phyloP scores from a whole-genome alignment of 805 yeast genomes.

The Blastobotrys chiropterorum region DNA sequence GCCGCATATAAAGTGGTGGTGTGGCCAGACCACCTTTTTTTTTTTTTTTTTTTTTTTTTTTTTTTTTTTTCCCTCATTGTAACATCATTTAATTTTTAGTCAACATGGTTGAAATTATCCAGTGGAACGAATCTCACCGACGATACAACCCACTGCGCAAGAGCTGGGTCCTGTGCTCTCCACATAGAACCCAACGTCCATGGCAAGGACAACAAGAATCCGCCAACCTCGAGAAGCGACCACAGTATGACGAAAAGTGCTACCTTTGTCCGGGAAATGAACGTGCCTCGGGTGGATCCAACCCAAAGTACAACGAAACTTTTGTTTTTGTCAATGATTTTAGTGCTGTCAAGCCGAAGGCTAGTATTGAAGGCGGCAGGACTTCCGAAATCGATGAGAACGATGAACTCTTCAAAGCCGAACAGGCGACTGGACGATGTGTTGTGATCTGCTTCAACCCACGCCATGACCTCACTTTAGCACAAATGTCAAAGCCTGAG shows the following conservation, averaged over 20 bases:
- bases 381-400: conserved; percentile 28
- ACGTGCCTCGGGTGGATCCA: conserved; percentile 54
- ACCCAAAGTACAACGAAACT: conserved; percentile 53
- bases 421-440: conserved; percentile 61
- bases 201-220: conserved; percentile 74
- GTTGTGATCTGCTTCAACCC: conserved; percentile 70
- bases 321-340: conserved; percentile 62
- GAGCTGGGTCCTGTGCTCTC: conserved; percentile 65
- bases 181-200: conserved; percentile 72
- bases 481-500: conserved; percentile 46
- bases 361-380: conserved; percentile 11
- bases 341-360: conserved; percentile 50
- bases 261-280: conserved; percentile 67
- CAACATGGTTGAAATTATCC: conserved; percentile 6
- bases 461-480: conserved; percentile 58
- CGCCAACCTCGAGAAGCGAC: conserved; percentile 36
- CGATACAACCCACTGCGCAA: conserved; percentile 65
- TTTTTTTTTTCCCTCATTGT: background rate
- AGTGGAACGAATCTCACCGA: conserved; percentile 43
- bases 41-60: too few species aligned
- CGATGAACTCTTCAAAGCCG: conserved; percentile 43
- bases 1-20: background rate
- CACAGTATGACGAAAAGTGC: conserved; percentile 58
- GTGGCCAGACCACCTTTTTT: too few species aligned
- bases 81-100: background rate